A percentile compares a stretch with the other conserved stretches of the same genome.
Evolutionary conservation across 1,139 yeast genomes (phyloP).

Genomic region (Williopsis jadinii): DNA sequence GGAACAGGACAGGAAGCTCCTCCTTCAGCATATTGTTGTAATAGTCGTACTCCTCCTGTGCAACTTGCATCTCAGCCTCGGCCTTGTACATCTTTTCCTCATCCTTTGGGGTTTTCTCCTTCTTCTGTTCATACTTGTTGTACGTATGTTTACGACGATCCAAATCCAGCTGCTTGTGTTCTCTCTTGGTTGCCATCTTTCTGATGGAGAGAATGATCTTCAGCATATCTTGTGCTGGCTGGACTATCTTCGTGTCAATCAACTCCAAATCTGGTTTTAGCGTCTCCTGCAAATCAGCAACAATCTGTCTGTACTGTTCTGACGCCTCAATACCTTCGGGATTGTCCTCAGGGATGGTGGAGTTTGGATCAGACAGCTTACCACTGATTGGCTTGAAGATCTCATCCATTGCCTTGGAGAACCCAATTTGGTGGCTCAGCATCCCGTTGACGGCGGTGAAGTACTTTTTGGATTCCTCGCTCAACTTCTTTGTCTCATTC

Average conservation of each 20-base stretch:
- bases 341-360: constrained; percentile 82
- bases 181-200: constrained; percentile 92
- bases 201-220: constrained; percentile 75
- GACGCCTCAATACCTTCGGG: constrained; percentile 95
- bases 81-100: constrained; percentile 86
- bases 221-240: constrained; percentile 88
- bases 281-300: constrained; percentile 75
- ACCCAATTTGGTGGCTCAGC: constrained; percentile 89
- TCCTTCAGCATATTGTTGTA: constrained; percentile 89
- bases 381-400: constrained; percentile 96
- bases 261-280: constrained; percentile 90
- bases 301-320: constrained; percentile 84
- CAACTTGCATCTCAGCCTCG: constrained; percentile 83
- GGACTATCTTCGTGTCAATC: constrained; percentile 82
- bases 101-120: constrained; percentile 78
- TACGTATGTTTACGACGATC: constrained; percentile 74
- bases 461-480: constrained; percentile 85
- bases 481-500: constrained; percentile 78
- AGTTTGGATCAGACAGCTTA: constrained; percentile 79
- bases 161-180: constrained; percentile 89
- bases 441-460: constrained; percentile 88
- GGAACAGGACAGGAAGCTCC: constrained; percentile 82
- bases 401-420: constrained; percentile 89
- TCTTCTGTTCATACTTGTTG: constrained; percentile 70
- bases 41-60: constrained; percentile 93